A percentile compares a stretch with the other conserved stretches of the same genome.
Conservation (phyloP, 1,139 yeast genomes). For the Kodamaea alishanica region DNA sequence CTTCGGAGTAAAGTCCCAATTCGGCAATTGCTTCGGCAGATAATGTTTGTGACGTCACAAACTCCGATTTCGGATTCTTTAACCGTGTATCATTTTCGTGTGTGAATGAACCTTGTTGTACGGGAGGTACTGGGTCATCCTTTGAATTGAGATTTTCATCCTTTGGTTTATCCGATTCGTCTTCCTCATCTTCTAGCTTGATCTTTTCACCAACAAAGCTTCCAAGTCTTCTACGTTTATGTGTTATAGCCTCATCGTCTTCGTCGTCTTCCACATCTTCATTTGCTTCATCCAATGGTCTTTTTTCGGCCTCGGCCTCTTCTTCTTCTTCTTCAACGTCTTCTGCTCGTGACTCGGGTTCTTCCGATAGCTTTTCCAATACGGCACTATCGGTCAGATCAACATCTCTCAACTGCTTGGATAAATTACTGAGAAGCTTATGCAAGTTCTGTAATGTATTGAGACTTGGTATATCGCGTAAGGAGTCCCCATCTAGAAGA, state of each 20-base stretch:
- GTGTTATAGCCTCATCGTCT: conserved; percentile 4
- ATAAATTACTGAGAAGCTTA: conserved; percentile 46
- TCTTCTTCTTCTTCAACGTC: conserved; percentile 12
- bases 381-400: conserved; percentile 43
- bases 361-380: conserved; percentile 17
- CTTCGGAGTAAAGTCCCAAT: conserved; percentile 65
- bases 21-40: conserved; percentile 63
- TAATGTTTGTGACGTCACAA: conserved; percentile 67
- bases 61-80: conserved; percentile 75
- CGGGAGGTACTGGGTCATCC: conserved; percentile 41
- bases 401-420: conserved; percentile 46
- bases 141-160: conserved; percentile 14
- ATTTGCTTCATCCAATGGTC: conserved; percentile 8
- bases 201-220: not conserved
- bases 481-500: conserved; percentile 54
- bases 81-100: conserved; percentile 56
- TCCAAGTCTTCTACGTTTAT: conserved; percentile 1
- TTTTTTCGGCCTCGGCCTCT: conserved; percentile 6
- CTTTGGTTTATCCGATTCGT: conserved; percentile 1
- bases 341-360: conserved; percentile 1
- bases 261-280: conserved; percentile 7
- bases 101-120: conserved; percentile 45
- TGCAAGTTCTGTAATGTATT: conserved; percentile 44
- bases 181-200: conserved; percentile 8
- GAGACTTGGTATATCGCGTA: conserved; percentile 45